Evolutionary conservation across 2,329 filamentous ascomycete genomes (phyloP), one percentile per base, ranked within the genome.

Genomic region (Teratosphaeriaceae sp.): DNA sequence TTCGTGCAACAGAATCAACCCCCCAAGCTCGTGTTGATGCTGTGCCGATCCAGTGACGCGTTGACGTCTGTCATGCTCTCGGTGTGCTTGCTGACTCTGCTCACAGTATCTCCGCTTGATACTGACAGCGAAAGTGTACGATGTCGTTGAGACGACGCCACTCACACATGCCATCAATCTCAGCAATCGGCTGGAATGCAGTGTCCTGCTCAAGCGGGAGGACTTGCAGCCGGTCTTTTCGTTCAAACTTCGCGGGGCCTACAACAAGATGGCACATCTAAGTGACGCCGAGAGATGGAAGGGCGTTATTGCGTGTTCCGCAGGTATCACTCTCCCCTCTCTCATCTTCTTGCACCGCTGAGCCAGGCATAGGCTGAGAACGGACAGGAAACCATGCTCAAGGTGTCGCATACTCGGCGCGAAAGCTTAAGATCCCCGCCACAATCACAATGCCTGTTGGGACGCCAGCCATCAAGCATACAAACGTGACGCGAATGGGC

Each of bases 241-340:
- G 70, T 98, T 98, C 78, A 98, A 98, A 76, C 76, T 98, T 58
- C 82, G 92, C 51, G 92, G 89, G 26, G 92, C 92, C 35, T 97
- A 98, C 72, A 98, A 98, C 70, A 98, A 96, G 69, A 98, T 98
- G 89, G 90, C 92, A 39, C 90, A 98, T 70, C 72, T 98, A 48
- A 82, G 85, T 55, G 76, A 78, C 1, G 77, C 82, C 46, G 75
- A 85, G 60, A 80, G 88, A 60, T 98, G 90, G 90, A 92, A 89
- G 61, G 92, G 92, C 41, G 92, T 98, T 16, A 82, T 97, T 49
- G 90, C 88, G 57, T 97, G 89, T 70, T 97, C 90, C 38, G 92
- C 92, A 44, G 89, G 87, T 72, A 59, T 8, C 47, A 31, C 2
- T 11, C n/a, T n/a, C n/a, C n/a, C n/a, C 12, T 20, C 15, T 26